These are phyloP conservation scores for Pythium monospermum DNA, from an alignment of 352 stramenopile species.

Conservation along the genomic window DNA sequence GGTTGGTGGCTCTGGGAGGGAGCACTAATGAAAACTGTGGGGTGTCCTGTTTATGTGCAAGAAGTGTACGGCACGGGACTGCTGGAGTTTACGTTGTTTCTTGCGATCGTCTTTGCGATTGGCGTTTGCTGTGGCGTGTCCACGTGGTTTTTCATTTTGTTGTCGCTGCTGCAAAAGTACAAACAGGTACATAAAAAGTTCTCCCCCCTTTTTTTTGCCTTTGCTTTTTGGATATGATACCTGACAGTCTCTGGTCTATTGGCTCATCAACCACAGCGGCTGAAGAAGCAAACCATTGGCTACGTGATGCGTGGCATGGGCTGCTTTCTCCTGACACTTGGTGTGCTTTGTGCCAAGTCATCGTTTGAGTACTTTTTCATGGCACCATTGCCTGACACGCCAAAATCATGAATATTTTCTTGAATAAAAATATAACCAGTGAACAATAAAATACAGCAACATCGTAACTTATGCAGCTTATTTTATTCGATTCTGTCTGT, in stretches of 20 bases:
- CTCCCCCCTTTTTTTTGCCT: not conserved
- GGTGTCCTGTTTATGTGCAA: not conserved
- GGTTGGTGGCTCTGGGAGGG: no score
- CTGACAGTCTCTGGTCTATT: no score
- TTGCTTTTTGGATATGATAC: not conserved
- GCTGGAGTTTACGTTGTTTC: constrained; percentile 81
- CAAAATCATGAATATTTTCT: no score
- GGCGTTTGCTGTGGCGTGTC: constrained; percentile 83
- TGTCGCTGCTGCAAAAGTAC: constrained; percentile 87
- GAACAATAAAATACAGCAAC: no score
- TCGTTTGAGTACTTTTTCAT: constrained; percentile 79
- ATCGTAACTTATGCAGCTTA: no score
- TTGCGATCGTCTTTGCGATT: constrained; percentile 80
- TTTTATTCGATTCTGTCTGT: no score
- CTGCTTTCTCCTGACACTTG: constrained; percentile 77
- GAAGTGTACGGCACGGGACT: constrained; percentile 87
- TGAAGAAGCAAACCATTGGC: constrained; percentile 84
- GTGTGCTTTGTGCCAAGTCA: constrained; percentile 79
- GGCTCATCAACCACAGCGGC: no score
- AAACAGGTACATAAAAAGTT: constrained; percentile 54
- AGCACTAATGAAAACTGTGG: not conserved
- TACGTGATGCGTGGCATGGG: constrained; percentile 82
- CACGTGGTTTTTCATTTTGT: constrained; percentile 85
- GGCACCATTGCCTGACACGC: constrained; percentile 31
- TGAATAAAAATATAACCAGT: no score